Base-by-base conservation (phyloP, 306 rosid species). In the Ziziphus jujuba region DNA sequence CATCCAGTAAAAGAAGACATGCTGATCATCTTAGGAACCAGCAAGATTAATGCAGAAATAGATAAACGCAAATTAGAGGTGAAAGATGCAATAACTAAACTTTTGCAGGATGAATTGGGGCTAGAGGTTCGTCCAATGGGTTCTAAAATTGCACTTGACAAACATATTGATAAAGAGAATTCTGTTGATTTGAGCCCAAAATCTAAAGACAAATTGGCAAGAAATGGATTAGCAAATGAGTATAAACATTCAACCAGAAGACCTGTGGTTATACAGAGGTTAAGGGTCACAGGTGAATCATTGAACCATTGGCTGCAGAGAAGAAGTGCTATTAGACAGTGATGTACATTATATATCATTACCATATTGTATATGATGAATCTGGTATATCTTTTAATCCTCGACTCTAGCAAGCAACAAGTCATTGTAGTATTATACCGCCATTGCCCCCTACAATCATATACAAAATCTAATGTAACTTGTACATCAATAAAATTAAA, bases 281-380 rank as follows among this genome's bases (percentile, higher is more conserved):
- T 93, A 63, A 84, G 75, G 79, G 87, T 90, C 85, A 81, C 96
- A 43, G 88, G 70, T 80, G 81, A 79, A 68, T 90, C 97, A 5
- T 67, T 93, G 75, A 78, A 69, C 69, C 63, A 66, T 19, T 90
- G 99, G 99, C 69, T 90, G 79, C 81, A 62, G 56, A 82, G 82
- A 70, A 83, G 71, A 74, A 56, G 66, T 53, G 16, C 44, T 40
- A 23, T 36, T 28, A 68, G 70, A 65, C 73, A 49, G 28, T 74
- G 67, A 7, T 21, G 23, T 56, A 36, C 56, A 28, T 21, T 38
- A 71, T 47, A 38, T 31, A 55, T 43, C 54, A 38, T 16, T 35
- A 55, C 50, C 68, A 61, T 51, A 61, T 49, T 74, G 82, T 71
- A 63, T 69, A 76, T 68, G 33, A 67, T 72, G 49, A 40, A 75